Conservation (phyloP, 73 alveolate genomes). For the Blepharisma stoltei region DNA sequence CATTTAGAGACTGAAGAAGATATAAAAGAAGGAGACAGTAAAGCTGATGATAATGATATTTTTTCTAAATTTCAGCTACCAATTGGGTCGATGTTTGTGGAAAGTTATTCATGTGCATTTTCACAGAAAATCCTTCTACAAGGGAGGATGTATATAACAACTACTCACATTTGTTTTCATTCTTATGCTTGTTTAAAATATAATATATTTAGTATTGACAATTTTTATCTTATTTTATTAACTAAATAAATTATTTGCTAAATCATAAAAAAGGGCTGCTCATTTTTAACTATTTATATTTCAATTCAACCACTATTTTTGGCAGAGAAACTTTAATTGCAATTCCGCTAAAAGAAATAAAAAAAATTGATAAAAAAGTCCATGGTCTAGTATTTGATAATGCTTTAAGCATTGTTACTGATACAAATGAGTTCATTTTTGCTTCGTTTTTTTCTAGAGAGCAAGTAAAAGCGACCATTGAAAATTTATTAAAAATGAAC, state of each 20-base stretch:
- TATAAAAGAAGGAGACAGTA: too few relatives aligned
- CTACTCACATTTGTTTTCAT: constrained; percentile 20
- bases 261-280: too few relatives aligned
- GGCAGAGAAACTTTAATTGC: constrained; percentile 28
- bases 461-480: constrained; percentile 1
- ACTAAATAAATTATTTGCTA: too few relatives aligned
- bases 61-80: not conserved
- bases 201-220: too few relatives aligned
- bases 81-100: not conserved
- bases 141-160: constrained; percentile 23
- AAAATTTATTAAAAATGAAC: constrained; percentile 16
- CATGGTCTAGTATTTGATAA: not conserved
- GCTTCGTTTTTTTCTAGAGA: not conserved
- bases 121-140: constrained; percentile 20
- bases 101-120: constrained; percentile 24
- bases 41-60: not conserved
- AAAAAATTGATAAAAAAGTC: not conserved
- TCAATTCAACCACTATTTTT: constrained; percentile 25
- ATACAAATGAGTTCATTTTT: not conserved
- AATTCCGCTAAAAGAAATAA: constrained; percentile 15
- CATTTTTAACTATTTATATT: too few relatives aligned
- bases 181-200: too few relatives aligned
- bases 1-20: too few relatives aligned
- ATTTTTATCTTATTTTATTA: too few relatives aligned
- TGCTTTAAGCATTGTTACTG: constrained; percentile 4